Evolutionary conservation across 2,329 filamentous ascomycete species (phyloP), one percentile per base, ranked within the genome.

Genomic region (Microdochium paspali): DNA sequence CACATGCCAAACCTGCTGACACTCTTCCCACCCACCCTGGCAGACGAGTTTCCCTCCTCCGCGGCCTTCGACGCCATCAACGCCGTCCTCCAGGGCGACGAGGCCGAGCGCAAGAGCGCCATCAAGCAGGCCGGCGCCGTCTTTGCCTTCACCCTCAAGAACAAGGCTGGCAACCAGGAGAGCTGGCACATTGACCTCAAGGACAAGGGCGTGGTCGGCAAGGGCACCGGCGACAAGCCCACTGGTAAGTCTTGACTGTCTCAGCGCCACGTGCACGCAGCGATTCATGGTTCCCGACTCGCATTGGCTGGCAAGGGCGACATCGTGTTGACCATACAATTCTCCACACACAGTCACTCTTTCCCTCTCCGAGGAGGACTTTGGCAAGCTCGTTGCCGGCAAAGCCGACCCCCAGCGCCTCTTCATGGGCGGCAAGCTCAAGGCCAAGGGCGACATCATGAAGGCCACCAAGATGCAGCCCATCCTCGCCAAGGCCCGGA

Each of bases 361-460:
- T 43, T 67, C 77, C 4, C 79, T 97, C 56, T 87, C 83, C 50
- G 93, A 98, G 53, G 79, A 80, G 49, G 89, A 97, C 69, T 98
- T 98, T 63, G 80, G 73, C 55, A 84, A 85, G 65, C 79, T 98
- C 55, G 83, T 95, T 47, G 62, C 75, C 31, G 93, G 93, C 64
- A 89, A 94, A 74, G 89, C 87, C 59, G 95, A 96, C 64, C 90
- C 93, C 49, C 93, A 98, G 77, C 83, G 84, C 58, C 73, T 98
- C 54, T 96, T 97, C 73, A 97, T 98, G 91, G 80, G 80, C n/a
- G 93, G 93, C 60, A 96, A 95, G 78, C 77, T 98, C 63, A 98
- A 97, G 86, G 81, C 97, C 65, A 94, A 90, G 81, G 93, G 93
- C 53, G 90, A 97, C 66, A 82, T 97, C 51, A 97, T 97, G 91